Percentiles rank a stretch among this genome's conserved stretches.
phyloP scores from a whole-genome alignment of 345 rosid species.

The Schrenkiella parvula region DNA sequence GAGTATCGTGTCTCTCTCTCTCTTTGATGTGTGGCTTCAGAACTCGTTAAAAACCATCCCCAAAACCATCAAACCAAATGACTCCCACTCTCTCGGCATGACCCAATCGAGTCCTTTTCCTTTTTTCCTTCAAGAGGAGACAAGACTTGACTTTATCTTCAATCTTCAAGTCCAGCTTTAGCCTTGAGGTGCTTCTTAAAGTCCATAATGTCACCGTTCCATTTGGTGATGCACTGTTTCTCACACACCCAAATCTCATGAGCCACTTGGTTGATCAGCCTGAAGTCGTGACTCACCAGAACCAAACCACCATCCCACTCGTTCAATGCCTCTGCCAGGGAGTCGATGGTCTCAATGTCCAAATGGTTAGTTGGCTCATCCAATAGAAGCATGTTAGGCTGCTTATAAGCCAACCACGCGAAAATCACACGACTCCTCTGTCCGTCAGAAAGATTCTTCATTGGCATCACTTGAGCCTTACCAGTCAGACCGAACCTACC shows the following conservation, averaged over 20 bases:
- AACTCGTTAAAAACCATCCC: conserved; percentile 23
- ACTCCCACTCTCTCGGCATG: conserved; percentile 7
- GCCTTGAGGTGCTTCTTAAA: conserved; percentile 68
- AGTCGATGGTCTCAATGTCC: conserved; percentile 97
- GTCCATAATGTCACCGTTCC: conserved; percentile 88
- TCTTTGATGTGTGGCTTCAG: conserved; percentile 24
- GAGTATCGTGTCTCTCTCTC: conserved; percentile 14
- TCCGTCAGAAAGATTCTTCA: conserved; percentile 97
- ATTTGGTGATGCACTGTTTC: conserved; percentile 60
- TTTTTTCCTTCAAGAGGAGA: conserved; percentile 3
- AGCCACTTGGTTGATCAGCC: conserved; percentile 87
- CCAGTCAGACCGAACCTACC: conserved; percentile 91
- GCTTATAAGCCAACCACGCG: conserved; percentile 94
- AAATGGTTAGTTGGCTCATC: conserved; percentile 98
- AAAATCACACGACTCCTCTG: conserved; percentile 94
- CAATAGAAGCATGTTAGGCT: conserved; percentile 85
- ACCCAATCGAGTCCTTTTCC: background rate
- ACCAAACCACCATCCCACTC: conserved; percentile 92
- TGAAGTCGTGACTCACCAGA: conserved; percentile 85
- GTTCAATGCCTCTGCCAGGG: conserved; percentile 79
- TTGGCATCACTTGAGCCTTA: conserved; percentile 96
- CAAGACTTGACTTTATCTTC: background rate
- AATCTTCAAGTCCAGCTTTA: conserved; percentile 59
- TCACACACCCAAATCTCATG: conserved; percentile 89
- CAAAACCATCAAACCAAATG: conserved; percentile 22